Evolutionary conservation across 1,139 yeast genomes (phyloP).

Genomic region (Geotrichum carabidarum): DNA sequence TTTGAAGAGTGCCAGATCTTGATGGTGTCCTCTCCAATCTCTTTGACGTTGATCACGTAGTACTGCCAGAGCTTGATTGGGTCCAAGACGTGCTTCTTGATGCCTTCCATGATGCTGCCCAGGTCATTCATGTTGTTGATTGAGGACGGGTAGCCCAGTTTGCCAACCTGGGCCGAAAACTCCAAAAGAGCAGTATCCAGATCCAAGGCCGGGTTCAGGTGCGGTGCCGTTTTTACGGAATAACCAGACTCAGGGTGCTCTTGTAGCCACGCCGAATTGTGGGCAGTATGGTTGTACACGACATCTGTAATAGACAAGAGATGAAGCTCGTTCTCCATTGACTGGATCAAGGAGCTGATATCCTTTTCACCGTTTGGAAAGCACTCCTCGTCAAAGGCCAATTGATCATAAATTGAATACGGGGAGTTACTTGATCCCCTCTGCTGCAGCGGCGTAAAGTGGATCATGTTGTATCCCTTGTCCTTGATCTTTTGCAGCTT

Average conservation of each 20-base stretch:
- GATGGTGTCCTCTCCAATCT: constrained; percentile 27
- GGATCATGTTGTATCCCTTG: constrained; percentile 92
- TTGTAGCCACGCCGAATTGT: constrained; percentile 78
- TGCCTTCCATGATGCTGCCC: constrained; percentile 55
- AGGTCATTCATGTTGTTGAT: constrained; percentile 53
- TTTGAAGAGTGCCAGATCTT: constrained; percentile 25
- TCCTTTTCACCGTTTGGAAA: constrained; percentile 50
- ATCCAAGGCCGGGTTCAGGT: constrained; percentile 75
- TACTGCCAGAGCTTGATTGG: constrained; percentile 78
- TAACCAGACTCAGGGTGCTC: constrained; percentile 91
- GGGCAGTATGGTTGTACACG: constrained; percentile 92
- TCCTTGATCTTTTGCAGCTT: constrained; percentile 55
- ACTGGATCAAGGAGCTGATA: constrained; percentile 44
- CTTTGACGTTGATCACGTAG: constrained; percentile 57
- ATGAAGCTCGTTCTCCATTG: constrained; percentile 52
- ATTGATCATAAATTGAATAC: constrained; percentile 83
- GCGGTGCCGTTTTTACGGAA: constrained; percentile 82
- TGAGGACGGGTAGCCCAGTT: constrained; percentile 56
- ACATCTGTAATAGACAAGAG: constrained; percentile 82
- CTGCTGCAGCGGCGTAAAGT: constrained; percentile 87
- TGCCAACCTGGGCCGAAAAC: constrained; percentile 52
- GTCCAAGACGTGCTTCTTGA: constrained; percentile 61
- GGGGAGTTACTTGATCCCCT: constrained; percentile 91
- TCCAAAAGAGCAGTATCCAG: constrained; percentile 64
- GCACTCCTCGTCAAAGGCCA: constrained; percentile 61